Evolutionary conservation across 768 basidiomycete species (phyloP), one percentile per base, ranked within the genome.

Genomic region (Pholiota conissans): DNA sequence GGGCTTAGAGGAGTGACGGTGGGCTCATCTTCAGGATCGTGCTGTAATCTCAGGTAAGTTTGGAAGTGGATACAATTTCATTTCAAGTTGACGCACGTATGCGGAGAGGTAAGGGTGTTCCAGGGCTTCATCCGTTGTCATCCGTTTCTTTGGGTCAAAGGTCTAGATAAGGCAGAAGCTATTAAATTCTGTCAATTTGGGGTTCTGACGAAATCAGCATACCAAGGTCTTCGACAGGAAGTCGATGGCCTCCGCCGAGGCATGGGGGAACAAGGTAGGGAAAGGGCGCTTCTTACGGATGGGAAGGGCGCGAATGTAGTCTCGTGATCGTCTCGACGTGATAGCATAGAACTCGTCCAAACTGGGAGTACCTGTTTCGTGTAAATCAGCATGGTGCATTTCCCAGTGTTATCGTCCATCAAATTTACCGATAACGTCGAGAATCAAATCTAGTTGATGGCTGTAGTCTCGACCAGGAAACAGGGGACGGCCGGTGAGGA

Each of bases 331-430:
- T 48, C 86, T 81, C 4, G 89, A 90, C 1, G 91, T 93, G 71
- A 95, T 95, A 34, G 90, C 85, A 73, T 94, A 90, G 71, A 93
- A 95, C 68, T 95, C 94, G 59, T 95, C 93, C 47, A 95, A 78
- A 34, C 87, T 89, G 0, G 93, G 93, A 1, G 93, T 96, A 46
- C 86, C 84, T 84, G 58, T 47, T 50, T 27, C 18, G 42, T 45
- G 20, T 27, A 46, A 52, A 66, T 45, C 67, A 30, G 22, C 51
- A 35, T 49, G 16, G 30, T 28, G 45, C 28, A 3, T n/a, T 27
- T 60, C 18, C 6, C 35, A 30, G n/a, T n/a, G 14, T 45, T 54
- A 24, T 22, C 24, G 28, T 24, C 6, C 24, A 30, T 13, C 18
- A 28, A 27, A 64, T 68, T 55, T 57, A 74, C 90, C 93, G 62